Conservation (phyloP, 768 basidiomycete genomes). For the Boletus edulis region DNA sequence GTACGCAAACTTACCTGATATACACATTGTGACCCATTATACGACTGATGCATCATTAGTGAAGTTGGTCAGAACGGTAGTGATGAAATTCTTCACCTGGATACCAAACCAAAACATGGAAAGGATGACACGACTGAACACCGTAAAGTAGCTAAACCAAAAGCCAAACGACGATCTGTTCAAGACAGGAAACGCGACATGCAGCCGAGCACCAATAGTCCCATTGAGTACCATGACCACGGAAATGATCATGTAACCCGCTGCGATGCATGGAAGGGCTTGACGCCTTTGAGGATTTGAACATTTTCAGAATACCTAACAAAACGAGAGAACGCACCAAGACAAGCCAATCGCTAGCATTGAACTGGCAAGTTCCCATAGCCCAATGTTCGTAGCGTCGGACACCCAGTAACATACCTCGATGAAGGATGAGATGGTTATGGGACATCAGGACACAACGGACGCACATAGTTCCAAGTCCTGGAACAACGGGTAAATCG, state of each 20-base stretch:
- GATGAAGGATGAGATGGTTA: constrained; percentile 12
- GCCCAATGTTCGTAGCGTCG: constrained; percentile 39
- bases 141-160: constrained; percentile 85
- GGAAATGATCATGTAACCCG: constrained; percentile 72
- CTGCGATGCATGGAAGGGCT: constrained; percentile 64
- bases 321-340: constrained; percentile 39
- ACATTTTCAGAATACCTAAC: neutral
- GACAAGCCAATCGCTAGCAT: constrained; percentile 76
- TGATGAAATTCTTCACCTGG: constrained; percentile 43
- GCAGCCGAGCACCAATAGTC: constrained; percentile 71
- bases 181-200: constrained; percentile 74
- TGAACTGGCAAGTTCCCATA: constrained; percentile 55
- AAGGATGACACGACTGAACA: constrained; percentile 71
- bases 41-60: constrained; percentile 36
- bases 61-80: neutral
- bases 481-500: constrained; percentile 5
- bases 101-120: constrained; percentile 83
- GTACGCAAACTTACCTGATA: constrained; percentile 45
- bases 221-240: constrained; percentile 77
- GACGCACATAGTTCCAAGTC: constrained; percentile 65
- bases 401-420: constrained; percentile 32
- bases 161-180: constrained; percentile 86
- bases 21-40: constrained; percentile 66
- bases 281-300: constrained; percentile 47
- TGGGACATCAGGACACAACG: constrained; percentile 30